A percentile compares a stretch with the other conserved stretches of the same genome.
Conservation (phyloP, 2,329 filamentous ascomycete species). For the Volutella citrinella region DNA sequence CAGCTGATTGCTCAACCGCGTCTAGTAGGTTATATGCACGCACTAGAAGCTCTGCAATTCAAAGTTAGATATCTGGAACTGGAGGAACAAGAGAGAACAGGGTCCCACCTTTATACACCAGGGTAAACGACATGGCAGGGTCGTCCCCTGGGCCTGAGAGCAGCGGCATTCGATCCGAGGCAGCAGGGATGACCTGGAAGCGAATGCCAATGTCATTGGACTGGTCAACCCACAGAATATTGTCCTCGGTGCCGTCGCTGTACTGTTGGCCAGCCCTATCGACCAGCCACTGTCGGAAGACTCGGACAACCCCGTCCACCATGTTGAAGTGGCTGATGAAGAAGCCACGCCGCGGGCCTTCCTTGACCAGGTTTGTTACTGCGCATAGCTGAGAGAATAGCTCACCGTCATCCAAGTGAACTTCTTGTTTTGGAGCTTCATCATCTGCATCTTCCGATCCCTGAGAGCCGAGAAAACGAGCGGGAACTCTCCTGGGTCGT, state of each 20-base stretch:
- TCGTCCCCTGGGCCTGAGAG: constrained; percentile 60
- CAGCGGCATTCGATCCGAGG: constrained; percentile 46
- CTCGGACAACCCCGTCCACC: constrained; percentile 64
- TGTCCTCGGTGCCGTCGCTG: constrained; percentile 6
- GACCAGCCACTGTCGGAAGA: constrained; percentile 72
- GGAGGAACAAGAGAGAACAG: constrained; percentile 1
- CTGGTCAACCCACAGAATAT: constrained; percentile 67
- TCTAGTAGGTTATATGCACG: constrained; percentile 61
- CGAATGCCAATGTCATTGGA: constrained; percentile 64
- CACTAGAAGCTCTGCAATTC: constrained; percentile 59
- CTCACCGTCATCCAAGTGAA: constrained; percentile 67
- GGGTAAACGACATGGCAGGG: constrained; percentile 63
- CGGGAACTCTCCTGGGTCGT: constrained; percentile 30
- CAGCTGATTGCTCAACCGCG: constrained; percentile 61
- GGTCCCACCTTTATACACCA: constrained; percentile 72
- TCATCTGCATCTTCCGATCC: constrained; percentile 23
- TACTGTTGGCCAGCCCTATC: constrained; percentile 28
- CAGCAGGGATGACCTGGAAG: constrained; percentile 51
- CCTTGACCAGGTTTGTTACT: constrained; percentile 64
- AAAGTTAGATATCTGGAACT: constrained; percentile 8
- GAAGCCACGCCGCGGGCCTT: constrained; percentile 57
- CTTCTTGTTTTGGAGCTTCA: constrained; percentile 52
- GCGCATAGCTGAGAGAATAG: constrained; percentile 73
- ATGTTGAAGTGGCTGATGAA: constrained; percentile 65
- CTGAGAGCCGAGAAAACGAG: constrained; percentile 1